These are phyloP conservation scores for Vanrija sp. DNA, from an alignment of 1,284 basidiomycete species.

Conservation along the genomic window DNA sequence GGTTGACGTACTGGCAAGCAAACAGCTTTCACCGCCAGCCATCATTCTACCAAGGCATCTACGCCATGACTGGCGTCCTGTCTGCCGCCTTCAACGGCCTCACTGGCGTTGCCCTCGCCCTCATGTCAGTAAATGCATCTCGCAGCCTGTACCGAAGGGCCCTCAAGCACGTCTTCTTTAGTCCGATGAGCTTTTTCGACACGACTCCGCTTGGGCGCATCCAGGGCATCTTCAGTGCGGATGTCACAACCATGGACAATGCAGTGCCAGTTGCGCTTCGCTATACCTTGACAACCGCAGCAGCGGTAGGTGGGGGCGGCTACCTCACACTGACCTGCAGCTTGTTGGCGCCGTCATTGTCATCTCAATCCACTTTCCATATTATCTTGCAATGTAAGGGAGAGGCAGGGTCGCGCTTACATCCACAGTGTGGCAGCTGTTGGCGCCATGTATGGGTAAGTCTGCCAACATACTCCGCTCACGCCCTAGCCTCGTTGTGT, in stretches of 20 bases:
- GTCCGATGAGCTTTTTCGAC: slow-evolving; percentile 67
- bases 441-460: too few species aligned
- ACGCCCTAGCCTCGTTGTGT: slow-evolving; percentile 56
- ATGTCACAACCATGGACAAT: slow-evolving; percentile 2
- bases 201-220: slow-evolving; percentile 63
- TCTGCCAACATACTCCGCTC: slow-evolving; percentile 55
- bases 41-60: slow-evolving; percentile 66
- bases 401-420: too few species aligned
- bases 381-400: slow-evolving; percentile 8
- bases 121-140: neutral
- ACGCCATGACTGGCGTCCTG: slow-evolving; percentile 61
- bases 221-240: slow-evolving; percentile 46
- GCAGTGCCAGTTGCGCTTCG: neutral
- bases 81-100: slow-evolving; percentile 58
- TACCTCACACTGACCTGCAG: slow-evolving; percentile 12
- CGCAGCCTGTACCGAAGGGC: slow-evolving; percentile 37
- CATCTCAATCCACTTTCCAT: slow-evolving; percentile 22
- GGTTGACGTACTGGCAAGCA: slow-evolving; percentile 62
- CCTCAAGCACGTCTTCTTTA: slow-evolving; percentile 59
- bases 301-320: neutral
- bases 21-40: slow-evolving; percentile 38
- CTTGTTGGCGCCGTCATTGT: neutral
- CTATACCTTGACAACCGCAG: neutral
- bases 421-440: neutral
- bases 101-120: slow-evolving; percentile 27